These are phyloP conservation scores for Casuarina glauca DNA, from an alignment of 306 rosid species.

Conservation along the genomic window DNA sequence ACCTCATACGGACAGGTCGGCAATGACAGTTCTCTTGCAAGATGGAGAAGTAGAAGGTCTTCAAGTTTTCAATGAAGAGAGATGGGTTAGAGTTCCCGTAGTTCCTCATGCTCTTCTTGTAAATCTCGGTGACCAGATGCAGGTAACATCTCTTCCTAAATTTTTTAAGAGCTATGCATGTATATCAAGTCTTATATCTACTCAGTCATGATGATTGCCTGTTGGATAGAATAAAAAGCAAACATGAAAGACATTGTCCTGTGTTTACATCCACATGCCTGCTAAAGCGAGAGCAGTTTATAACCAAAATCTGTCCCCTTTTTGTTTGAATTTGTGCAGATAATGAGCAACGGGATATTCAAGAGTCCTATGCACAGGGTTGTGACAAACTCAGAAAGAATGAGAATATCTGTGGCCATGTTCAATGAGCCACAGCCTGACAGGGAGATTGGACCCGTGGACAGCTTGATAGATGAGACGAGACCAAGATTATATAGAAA, in stretches of 20 bases:
- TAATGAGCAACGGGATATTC: constrained; percentile 58
- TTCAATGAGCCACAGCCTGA: constrained; percentile 46
- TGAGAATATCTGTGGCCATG: constrained; percentile 49
- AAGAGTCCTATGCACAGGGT: constrained; percentile 53
- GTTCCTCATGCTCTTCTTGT: constrained; percentile 54
- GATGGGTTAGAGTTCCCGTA: constrained; percentile 59
- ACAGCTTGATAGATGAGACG: constrained; percentile 30
- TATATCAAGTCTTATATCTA: too few species aligned
- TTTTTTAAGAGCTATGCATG: too few species aligned
- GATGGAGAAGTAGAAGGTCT: constrained; percentile 64
- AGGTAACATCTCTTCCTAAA: constrained; percentile 32
- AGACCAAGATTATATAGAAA: constrained; percentile 44
- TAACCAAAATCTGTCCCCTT: neutral
- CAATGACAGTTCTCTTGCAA: constrained; percentile 57
- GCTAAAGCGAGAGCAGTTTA: neutral
- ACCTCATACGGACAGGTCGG: constrained; percentile 67
- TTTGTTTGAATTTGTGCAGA: constrained; percentile 24
- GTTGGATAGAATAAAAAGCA: too few species aligned
- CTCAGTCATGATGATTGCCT: too few species aligned
- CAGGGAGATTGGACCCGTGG: constrained; percentile 51
- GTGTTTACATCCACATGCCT: too few species aligned
- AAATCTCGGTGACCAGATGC: constrained; percentile 72
- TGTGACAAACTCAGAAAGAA: constrained; percentile 40
- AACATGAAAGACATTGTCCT: too few species aligned
- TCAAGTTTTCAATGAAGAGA: constrained; percentile 44